Base-by-base conservation (phyloP, 2,329 filamentous ascomycete species). In the Penicillium sp. region DNA sequence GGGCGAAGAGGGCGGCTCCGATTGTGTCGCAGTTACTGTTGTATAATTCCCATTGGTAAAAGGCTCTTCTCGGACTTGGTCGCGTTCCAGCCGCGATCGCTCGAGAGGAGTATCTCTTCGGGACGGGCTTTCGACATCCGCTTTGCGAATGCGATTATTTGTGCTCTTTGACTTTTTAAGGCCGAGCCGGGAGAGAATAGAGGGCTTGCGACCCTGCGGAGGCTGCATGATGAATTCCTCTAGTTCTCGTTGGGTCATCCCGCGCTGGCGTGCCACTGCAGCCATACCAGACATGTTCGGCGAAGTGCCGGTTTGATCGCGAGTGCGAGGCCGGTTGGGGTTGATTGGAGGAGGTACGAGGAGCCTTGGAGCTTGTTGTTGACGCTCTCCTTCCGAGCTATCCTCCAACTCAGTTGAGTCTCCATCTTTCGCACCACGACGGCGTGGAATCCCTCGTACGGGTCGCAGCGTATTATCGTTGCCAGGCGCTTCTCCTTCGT, bases 321-420 rank as follows among this genome's bases (percentile, higher is more conserved):
- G 74, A 66, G 57, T 55, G 26, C 52, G 50, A 28, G 56, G 62
- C 36, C 61, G 55, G 13, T 65, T 51, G 36, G 61, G 62, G n/a
- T 58, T 59, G 37, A 57, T 45, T 36, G 60, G 58, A 53, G 62
- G 58, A 53, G 62, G 37, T 58, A 66, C 48, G 44, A 57, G 64
- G 34, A 70, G 54, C 53, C 67, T 65, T 14, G 65, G 67, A 4
- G 67, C 61, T 40, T 60, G 55, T 6, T 52, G 58, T 5, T 56
- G 63, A 14, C 61, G 54, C 45, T 77, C 75, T 19, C 83, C 80
- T 40, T 86, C 81, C 26, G 83, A 84, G 57, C 80, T 86, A 63
- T 88, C 84, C 2, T 83, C 81, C 2, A 86, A 71, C 42, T 87
- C 83, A 16, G 84, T 83, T 1, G 85, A 85, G 54, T 87, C 86